A percentile compares a stretch with the other conserved stretches of the same genome.
These are phyloP conservation scores for Fonsecaea multimorphosa DNA, from an alignment of 2,329 filamentous ascomycete species.

Conservation along the genomic window DNA sequence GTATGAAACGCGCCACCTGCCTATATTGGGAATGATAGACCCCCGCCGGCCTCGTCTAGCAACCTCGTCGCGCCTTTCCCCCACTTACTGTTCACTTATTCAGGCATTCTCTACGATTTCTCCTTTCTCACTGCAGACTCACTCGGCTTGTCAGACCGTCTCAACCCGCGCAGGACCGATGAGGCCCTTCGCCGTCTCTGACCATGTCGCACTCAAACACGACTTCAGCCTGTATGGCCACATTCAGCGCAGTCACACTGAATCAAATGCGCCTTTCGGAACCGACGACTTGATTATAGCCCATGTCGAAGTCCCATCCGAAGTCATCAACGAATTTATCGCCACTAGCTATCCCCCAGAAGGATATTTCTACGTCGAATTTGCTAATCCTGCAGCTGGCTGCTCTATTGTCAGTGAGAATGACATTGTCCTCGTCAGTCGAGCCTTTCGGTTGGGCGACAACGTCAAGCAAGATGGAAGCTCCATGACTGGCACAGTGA, in stretches of 20 bases:
- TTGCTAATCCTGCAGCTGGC: conserved; percentile 48
- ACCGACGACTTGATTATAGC: conserved; percentile 43
- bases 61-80: background rate
- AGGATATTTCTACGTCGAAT: conserved; percentile 58
- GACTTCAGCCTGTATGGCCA: conserved; percentile 52
- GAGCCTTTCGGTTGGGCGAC: conserved; percentile 61
- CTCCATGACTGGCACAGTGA: conserved; percentile 61
- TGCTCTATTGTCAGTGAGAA: conserved; percentile 51
- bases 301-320: conserved; percentile 42
- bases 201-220: conserved; percentile 50
- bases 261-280: conserved; percentile 40
- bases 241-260: conserved; percentile 47
- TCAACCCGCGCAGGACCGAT: conserved; percentile 28
- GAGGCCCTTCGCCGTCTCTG: conserved; percentile 41
- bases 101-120: background rate
- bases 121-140: background rate
- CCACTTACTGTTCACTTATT: background rate
- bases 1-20: background rate
- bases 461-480: conserved; percentile 59
- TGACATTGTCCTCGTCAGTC: conserved; percentile 59
- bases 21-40: too few relatives aligned
- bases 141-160: background rate
- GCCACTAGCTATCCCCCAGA: conserved; percentile 50
- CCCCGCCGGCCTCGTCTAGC: background rate
- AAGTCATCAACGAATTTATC: conserved; percentile 39